phyloP scores from a whole-genome alignment of 306 rosid genomes.

The Malus sylvestris region DNA sequence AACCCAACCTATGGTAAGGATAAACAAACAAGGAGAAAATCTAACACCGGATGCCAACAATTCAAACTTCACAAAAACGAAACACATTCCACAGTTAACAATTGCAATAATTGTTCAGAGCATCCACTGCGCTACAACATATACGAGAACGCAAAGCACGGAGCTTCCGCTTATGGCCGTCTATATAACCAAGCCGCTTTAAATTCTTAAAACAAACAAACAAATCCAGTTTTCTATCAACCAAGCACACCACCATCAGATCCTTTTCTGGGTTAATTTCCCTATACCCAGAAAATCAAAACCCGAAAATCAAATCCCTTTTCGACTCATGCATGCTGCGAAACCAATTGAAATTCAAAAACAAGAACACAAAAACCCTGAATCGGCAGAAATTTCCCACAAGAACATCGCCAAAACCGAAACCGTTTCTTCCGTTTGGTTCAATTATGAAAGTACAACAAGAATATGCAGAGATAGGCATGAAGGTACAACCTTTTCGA shows the following conservation, averaged over 20 bases:
- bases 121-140: background rate
- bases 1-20: background rate
- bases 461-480: background rate
- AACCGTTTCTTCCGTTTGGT: background rate
- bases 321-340: background rate
- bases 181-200: background rate
- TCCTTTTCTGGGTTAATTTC: background rate
- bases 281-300: background rate
- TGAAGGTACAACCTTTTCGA: conserved; percentile 55
- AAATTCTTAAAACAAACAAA: background rate
- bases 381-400: background rate
- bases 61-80: background rate
- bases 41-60: background rate
- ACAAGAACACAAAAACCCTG: background rate
- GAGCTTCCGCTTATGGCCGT: background rate
- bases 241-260: background rate
- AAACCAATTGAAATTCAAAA: background rate
- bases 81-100: background rate
- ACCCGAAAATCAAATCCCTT: background rate
- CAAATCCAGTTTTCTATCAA: background rate
- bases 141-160: background rate
- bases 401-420: background rate
- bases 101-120: background rate
- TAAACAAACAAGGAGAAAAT: background rate
- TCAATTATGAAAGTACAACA: background rate